Evolutionary conservation across 2,329 filamentous ascomycete species (phyloP), one percentile per base, ranked within the genome.

Genomic region (Colletotrichum brevisporum): DNA sequence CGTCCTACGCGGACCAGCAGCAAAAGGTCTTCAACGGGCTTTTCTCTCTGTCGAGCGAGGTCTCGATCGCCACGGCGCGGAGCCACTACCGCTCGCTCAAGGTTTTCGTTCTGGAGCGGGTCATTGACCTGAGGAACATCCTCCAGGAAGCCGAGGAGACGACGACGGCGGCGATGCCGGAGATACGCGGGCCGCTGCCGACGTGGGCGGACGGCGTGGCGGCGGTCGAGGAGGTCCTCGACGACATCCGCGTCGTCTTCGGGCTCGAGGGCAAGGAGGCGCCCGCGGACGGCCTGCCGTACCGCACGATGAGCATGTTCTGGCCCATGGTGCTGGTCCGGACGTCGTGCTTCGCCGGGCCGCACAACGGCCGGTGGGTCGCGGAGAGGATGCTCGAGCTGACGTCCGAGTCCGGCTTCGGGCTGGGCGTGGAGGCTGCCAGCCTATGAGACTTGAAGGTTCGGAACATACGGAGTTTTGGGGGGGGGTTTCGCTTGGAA

Each of bases 261-360:
- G 66, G 60, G 3, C 41, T 68, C 5, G 66, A 68, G 9, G 54
- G 61, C 15, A 69, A 65, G 26, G 54, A 59, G 21, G 41, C 27
- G 4, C 50, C 50, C 15, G 39, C 24, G 3, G 66, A 65, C 4
- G 66, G 61, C 6, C 51, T 58, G 5, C 47, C 66, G 6, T 69
- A 55, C 41, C 61, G 66, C n/a, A 60, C 61, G 12, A 69, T 69
- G 61, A 55, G 54, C n/a, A 65, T 69, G 61, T 69, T 69, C 39
- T 69, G 54, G 61, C 66, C 66, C 9, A 54, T 69, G 61, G 61
- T 68, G 1, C 36, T 69, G 61, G 50, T 58, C 18, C 53, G 61
- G 16, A 65, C 65, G 18, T 68, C 65, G 6, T 59, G 47, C 16
- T 68, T 68, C 24, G 39, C 65, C 10, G 53, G 65, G 6, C 66